Evolutionary conservation across 495 filamentous ascomycete genomes (phyloP).

Genomic region (Podospora tetraspora): DNA sequence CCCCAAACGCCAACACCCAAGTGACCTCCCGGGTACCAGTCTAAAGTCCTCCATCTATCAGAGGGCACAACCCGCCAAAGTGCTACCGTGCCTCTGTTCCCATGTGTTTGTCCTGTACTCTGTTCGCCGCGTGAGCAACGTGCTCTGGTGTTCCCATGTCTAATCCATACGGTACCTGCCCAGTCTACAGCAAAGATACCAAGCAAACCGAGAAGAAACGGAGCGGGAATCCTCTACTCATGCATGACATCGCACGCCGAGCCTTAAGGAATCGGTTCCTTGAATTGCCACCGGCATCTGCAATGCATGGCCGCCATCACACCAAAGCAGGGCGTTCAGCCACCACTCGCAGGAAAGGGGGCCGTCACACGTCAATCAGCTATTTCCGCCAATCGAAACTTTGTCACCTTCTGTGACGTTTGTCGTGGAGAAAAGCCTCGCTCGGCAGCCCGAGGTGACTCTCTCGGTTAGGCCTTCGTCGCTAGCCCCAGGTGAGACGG

Average conservation of each 20-base stretch:
- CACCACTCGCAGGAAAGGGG: background rate
- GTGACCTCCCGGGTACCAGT: background rate
- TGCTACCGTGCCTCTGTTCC: background rate
- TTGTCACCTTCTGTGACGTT: background rate
- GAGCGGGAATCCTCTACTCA: background rate
- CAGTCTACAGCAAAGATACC: background rate
- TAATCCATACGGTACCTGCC: background rate
- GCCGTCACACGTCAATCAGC: background rate
- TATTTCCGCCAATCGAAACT: background rate
- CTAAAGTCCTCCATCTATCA: background rate
- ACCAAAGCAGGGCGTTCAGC: background rate
- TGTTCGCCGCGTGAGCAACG: background rate
- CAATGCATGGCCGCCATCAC: background rate
- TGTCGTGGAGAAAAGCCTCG: background rate
- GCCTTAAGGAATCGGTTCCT: constrained; percentile 10
- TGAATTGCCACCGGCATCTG: constrained; percentile 8
- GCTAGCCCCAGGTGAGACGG: background rate
- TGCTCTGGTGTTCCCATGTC: background rate
- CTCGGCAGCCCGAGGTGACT: background rate
- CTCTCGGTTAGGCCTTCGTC: background rate
- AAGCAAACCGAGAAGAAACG: background rate
- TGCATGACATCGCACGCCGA: constrained; percentile 11
- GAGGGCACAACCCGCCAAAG: background rate
- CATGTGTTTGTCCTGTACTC: background rate
- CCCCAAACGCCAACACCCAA: background rate